Base-by-base conservation (phyloP, 768 basidiomycete genomes). In the Termitomyces sp. region DNA sequence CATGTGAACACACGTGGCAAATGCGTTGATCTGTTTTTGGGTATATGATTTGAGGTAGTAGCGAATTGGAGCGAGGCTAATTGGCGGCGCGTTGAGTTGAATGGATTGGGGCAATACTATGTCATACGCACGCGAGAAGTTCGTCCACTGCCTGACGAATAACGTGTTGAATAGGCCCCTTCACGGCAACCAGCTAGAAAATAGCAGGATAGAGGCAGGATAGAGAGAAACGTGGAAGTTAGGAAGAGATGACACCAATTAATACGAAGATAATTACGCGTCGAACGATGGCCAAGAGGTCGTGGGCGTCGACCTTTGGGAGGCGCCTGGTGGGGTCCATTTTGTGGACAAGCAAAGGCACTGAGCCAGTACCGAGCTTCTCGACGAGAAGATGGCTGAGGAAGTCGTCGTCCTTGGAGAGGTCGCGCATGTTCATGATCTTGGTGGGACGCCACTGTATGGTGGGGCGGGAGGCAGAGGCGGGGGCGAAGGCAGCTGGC, bases 361-460 rank as follows among this genome's bases (percentile, higher is more conserved):
- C 88, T 8, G 73, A 74, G 36, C 89, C 89, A 3, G 91, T 91
- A 48, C 92, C 92, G 38, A 94, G 84, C 68, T 93, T 93, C 77
- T 94, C 92, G 63, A 94, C 90, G 60, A 94, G 85, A 42, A 94
- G 82, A 77, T 94, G 90, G 69, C 89, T 90, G 72, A 94, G 87
- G 73, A 93, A 94, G 76, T 94, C 92, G 73, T 94, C 92, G 76
- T 94, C 92, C 74, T 85, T 87, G 69, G 92, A 90, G 63, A 94
- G 84, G 84, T 94, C 92, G 75, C 84, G 84, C 82, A 91, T 89
- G 78, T 91, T 91, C 91, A 94, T 94, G 67, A 91, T 88, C 80
- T 90, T 92, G 53, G 91, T 93, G 20, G 87, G 87, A 46, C 89
- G 86, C 91, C 91, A 93, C 76, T 76, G 67, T 60, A 87, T 69